phyloP scores from a whole-genome alignment of 768 basidiomycete species.

The Suillus fuscotomentosus region DNA sequence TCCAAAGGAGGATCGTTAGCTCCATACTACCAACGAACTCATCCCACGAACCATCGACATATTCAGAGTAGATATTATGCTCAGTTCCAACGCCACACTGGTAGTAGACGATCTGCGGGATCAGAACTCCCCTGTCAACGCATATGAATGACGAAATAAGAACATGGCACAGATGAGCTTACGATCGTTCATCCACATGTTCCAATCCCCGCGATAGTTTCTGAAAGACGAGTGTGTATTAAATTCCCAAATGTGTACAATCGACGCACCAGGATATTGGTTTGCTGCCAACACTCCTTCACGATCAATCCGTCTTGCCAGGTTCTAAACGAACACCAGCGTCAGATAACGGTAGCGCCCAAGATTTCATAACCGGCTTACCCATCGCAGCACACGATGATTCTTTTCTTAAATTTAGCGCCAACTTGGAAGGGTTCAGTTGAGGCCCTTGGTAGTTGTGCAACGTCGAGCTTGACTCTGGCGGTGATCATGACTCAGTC shows the following conservation, averaged over 20 bases:
- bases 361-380: slow-evolving; percentile 27
- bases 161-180: slow-evolving; percentile 5
- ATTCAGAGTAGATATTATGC: slow-evolving; percentile 53
- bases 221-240: slow-evolving; percentile 25
- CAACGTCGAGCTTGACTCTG: neutral
- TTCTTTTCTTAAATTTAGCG: slow-evolving; percentile 46
- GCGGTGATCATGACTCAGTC: slow-evolving; percentile 14
- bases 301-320: slow-evolving; percentile 66
- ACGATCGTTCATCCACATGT: slow-evolving; percentile 45
- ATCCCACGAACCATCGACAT: slow-evolving; percentile 50
- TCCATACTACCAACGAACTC: neutral
- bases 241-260: neutral
- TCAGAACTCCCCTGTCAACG: slow-evolving; percentile 33
- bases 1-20: slow-evolving; percentile 7
- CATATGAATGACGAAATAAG: neutral
- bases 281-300: slow-evolving; percentile 45
- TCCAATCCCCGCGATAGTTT: slow-evolving; percentile 53
- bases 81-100: slow-evolving; percentile 62
- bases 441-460: slow-evolving; percentile 1
- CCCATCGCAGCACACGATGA: slow-evolving; percentile 79
- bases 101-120: slow-evolving; percentile 64
- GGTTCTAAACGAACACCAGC: slow-evolving; percentile 41
- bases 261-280: slow-evolving; percentile 52
- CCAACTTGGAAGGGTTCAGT: neutral
- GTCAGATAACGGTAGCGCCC: slow-evolving; percentile 3